Percentiles rank a stretch among this genome's conserved stretches.
These are phyloP conservation scores for Suillus bovinus DNA, from an alignment of 768 basidiomycete genomes.

Conservation along the genomic window DNA sequence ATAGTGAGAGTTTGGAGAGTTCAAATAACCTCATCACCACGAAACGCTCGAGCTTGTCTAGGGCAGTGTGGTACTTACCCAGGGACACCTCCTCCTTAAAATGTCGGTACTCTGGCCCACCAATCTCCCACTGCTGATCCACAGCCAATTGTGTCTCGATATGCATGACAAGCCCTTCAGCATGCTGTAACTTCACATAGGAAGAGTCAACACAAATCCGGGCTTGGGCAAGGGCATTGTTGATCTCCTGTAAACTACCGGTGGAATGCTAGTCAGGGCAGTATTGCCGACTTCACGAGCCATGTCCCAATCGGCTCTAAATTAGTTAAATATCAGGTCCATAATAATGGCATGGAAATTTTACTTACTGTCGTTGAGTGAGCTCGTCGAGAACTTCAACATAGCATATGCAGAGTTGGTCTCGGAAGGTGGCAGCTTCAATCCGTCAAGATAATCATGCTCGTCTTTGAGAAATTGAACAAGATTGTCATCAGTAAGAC, in stretches of 20 bases:
- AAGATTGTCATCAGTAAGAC: neutral
- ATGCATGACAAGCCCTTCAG: neutral
- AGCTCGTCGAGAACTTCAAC: neutral
- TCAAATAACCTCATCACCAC: constrained; percentile 34
- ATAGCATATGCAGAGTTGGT: neutral
- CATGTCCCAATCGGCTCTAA: neutral
- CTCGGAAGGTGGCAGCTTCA: neutral
- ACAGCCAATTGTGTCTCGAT: neutral
- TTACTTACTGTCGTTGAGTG: neutral
- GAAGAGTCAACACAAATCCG: neutral
- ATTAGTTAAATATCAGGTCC: neutral
- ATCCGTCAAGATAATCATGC: neutral
- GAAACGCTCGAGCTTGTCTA: constrained; percentile 31
- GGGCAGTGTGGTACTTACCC: neutral
- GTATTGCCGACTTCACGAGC: neutral
- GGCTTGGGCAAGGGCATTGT: neutral
- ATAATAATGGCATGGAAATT: neutral
- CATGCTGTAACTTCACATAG: neutral
- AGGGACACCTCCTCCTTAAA: neutral
- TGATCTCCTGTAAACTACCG: neutral
- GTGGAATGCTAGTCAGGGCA: neutral
- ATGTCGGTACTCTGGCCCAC: neutral
- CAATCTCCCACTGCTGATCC: neutral
- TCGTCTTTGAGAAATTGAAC: neutral
- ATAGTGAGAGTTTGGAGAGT: constrained; percentile 24